These are phyloP conservation scores for Ambrosia trifida DNA, from an alignment of 129 eudicot genomes.

Conservation along the genomic window DNA sequence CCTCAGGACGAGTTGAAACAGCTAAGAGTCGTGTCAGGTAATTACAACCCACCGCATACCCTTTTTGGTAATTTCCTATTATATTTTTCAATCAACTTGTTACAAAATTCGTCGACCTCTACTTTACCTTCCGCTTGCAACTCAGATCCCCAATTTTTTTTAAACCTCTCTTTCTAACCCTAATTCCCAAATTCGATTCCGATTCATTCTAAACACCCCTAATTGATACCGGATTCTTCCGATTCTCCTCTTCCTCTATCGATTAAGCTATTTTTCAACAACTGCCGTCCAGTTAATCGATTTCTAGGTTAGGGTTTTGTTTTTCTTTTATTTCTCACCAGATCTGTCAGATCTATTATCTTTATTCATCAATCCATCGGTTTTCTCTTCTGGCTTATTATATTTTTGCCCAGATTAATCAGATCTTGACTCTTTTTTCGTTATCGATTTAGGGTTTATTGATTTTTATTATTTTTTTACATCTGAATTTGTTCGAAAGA, in stretches of 20 bases:
- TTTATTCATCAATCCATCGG: constrained; percentile 9
- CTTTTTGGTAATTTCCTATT: constrained; percentile 26
- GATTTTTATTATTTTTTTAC: constrained; percentile 1
- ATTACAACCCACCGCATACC: constrained; percentile 20
- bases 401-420: background rate
- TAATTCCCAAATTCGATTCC: constrained; percentile 33
- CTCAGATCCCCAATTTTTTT: constrained; percentile 20
- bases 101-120: constrained; percentile 32
- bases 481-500: constrained; percentile 2
- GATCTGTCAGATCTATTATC: constrained; percentile 34
- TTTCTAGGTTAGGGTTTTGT: constrained; percentile 45
- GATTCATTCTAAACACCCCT: constrained; percentile 9
- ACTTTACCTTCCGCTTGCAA: constrained; percentile 34
- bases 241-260: constrained; percentile 37
- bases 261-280: constrained; percentile 33
- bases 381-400: background rate
- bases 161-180: constrained; percentile 27
- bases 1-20: background rate
- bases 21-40: background rate
- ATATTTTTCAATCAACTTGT: constrained; percentile 34
- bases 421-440: constrained; percentile 17
- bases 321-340: constrained; percentile 17
- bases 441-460: constrained; percentile 31
- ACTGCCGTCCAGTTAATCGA: constrained; percentile 31
- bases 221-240: constrained; percentile 29